phyloP scores from a whole-genome alignment of 352 stramenopile genomes.

The Globisporangium viniferum region DNA sequence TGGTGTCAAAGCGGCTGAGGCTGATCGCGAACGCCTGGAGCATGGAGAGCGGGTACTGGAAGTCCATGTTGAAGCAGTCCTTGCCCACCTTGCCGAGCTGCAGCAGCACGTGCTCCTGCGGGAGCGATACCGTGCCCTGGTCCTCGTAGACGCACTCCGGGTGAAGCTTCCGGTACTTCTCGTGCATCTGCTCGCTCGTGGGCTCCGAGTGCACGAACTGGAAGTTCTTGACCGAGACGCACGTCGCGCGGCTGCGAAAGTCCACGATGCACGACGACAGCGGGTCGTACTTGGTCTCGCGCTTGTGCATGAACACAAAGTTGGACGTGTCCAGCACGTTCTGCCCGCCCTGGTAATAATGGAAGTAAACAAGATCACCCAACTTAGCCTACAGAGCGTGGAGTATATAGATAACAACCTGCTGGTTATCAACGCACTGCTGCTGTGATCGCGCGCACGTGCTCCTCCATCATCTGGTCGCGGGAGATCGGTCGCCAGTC shows the following conservation, averaged over 20 bases:
- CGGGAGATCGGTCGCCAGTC: constrained; percentile 70
- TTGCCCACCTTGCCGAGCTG: constrained; percentile 88
- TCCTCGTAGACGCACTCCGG: constrained; percentile 78
- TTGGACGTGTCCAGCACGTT: constrained; percentile 79
- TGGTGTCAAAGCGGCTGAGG: constrained; percentile 90
- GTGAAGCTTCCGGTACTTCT: constrained; percentile 69
- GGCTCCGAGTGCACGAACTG: constrained; percentile 88
- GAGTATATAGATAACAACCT: too few species aligned
- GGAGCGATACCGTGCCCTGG: constrained; percentile 77
- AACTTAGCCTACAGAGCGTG: too few species aligned
- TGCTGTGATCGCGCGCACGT: constrained; percentile 56
- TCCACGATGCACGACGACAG: constrained; percentile 91
- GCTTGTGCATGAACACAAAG: constrained; percentile 83
- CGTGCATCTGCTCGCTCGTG: constrained; percentile 58
- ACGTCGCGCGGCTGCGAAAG: constrained; percentile 88
- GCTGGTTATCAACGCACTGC: constrained; percentile 23
- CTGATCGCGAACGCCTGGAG: constrained; percentile 92
- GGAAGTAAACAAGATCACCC: background rate
- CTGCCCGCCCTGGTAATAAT: constrained; percentile 48
- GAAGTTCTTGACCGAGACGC: constrained; percentile 92
- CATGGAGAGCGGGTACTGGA: constrained; percentile 90
- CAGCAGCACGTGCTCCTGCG: constrained; percentile 80
- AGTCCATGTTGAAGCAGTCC: constrained; percentile 95
- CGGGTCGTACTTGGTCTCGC: constrained; percentile 89
- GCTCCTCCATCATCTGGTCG: constrained; percentile 80